phyloP scores from a whole-genome alignment of 305 asterid species.

The Fraxinus nigra region DNA sequence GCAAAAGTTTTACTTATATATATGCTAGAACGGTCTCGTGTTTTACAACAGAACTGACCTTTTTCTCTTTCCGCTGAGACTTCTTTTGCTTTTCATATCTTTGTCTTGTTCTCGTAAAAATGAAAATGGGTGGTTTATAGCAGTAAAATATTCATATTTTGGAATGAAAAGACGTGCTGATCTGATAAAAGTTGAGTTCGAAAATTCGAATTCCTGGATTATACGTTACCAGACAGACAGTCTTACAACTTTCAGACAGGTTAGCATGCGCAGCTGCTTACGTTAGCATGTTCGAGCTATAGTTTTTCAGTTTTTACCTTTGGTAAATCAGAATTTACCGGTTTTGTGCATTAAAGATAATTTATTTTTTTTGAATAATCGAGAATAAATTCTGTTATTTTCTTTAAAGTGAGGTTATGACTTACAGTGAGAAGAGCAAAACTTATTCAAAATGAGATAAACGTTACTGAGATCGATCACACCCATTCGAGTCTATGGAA shows the following conservation, averaged over 20 bases:
- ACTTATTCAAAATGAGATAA: neutral
- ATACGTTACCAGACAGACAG: neutral
- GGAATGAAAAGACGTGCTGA: neutral
- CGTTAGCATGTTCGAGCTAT: neutral
- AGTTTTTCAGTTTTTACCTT: neutral
- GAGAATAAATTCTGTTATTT: neutral
- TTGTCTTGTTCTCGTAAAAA: neutral
- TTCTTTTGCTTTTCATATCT: slow-evolving; percentile 20
- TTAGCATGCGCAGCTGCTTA: neutral
- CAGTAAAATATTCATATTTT: neutral
- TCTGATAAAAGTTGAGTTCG: neutral
- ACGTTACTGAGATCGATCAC: neutral
- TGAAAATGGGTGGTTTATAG: neutral
- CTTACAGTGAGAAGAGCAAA: neutral
- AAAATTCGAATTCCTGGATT: slow-evolving; percentile 1
- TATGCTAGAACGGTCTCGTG: neutral
- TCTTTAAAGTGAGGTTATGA: neutral
- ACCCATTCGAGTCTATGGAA: neutral
- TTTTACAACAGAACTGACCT: slow-evolving; percentile 33
- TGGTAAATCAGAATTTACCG: neutral
- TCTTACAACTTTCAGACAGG: neutral
- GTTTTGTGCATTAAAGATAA: neutral
- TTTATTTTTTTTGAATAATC: neutral
- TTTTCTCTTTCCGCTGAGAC: slow-evolving; percentile 32
- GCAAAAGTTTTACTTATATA: slow-evolving; percentile 6